Conservation (phyloP, 495 filamentous ascomycete genomes). For the Staphylotrichum tortipilum region DNA sequence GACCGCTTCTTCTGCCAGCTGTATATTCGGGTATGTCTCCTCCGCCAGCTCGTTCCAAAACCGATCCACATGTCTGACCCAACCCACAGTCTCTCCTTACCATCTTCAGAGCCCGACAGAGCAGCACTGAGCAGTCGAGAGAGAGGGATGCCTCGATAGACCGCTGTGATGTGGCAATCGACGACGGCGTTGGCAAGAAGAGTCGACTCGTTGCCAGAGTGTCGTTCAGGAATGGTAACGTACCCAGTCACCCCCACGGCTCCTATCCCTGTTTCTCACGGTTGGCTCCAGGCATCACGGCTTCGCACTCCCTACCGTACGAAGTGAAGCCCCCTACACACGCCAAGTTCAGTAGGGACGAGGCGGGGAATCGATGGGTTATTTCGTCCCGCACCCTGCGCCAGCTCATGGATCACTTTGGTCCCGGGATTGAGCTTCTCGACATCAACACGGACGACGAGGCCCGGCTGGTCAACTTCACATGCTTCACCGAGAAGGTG, state of each 20-base stretch:
- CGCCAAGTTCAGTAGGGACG: constrained; percentile 70
- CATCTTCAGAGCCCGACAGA: constrained; percentile 36
- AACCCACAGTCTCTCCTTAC: constrained; percentile 33
- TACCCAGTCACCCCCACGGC: neutral
- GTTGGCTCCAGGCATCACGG: constrained; percentile 65
- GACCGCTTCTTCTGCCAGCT: constrained; percentile 45
- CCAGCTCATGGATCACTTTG: constrained; percentile 88
- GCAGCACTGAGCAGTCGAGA: constrained; percentile 23
- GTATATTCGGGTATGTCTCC: constrained; percentile 32
- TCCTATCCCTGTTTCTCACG: neutral
- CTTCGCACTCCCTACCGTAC: constrained; percentile 86
- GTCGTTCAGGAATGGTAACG: constrained; percentile 72
- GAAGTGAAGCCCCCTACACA: constrained; percentile 74
- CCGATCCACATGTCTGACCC: constrained; percentile 14
- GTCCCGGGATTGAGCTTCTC: constrained; percentile 79
- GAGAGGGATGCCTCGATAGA: constrained; percentile 66
- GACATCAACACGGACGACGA: constrained; percentile 69
- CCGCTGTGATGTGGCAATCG: constrained; percentile 74
- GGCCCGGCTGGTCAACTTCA: constrained; percentile 55
- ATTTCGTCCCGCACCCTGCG: constrained; percentile 66
- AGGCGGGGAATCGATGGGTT: constrained; percentile 66
- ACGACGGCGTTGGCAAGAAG: constrained; percentile 63
- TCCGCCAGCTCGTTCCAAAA: neutral
- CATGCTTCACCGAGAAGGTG: constrained; percentile 90
- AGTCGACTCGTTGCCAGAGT: constrained; percentile 77